Evolutionary conservation across 2,329 filamentous ascomycete species (phyloP).

Genomic region (Penicillium occitanis): DNA sequence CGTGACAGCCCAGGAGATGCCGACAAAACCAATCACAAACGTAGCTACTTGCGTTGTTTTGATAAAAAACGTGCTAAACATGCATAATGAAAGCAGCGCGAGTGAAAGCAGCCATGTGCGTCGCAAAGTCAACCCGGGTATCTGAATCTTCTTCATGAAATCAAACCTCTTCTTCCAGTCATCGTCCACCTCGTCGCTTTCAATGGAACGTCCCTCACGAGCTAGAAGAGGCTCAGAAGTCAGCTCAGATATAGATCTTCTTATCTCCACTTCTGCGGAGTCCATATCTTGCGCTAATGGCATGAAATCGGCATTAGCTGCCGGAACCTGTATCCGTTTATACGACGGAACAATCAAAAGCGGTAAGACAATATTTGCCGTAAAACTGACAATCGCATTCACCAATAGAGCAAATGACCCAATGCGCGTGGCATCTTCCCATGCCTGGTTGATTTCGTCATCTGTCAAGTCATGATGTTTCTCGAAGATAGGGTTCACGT

Average conservation of each 20-base stretch:
- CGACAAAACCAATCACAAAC: slow-evolving; percentile 74
- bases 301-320: slow-evolving; percentile 21
- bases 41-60: slow-evolving; percentile 70
- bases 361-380: slow-evolving; percentile 78
- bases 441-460: slow-evolving; percentile 72
- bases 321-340: slow-evolving; percentile 28
- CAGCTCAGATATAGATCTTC: slow-evolving; percentile 28
- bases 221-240: slow-evolving; percentile 35
- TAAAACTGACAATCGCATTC: slow-evolving; percentile 81
- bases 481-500: slow-evolving; percentile 77
- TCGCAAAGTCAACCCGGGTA: slow-evolving; percentile 81
- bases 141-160: slow-evolving; percentile 62
- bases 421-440: slow-evolving; percentile 80
- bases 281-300: slow-evolving; percentile 21
- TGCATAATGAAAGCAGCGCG: slow-evolving; percentile 76
- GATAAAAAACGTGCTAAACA: slow-evolving; percentile 81
- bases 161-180: slow-evolving; percentile 22
- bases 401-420: slow-evolving; percentile 87
- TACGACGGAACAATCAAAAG: slow-evolving; percentile 84
- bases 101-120: slow-evolving; percentile 84
- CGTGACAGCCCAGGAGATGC: slow-evolving; percentile 88
- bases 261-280: neutral
- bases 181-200: slow-evolving; percentile 19
- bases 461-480: slow-evolving; percentile 75
- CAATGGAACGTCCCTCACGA: slow-evolving; percentile 19